These are phyloP conservation scores for Gamsiella multidivaricata DNA, from an alignment of 192 early-diverging fungal genomes.

Conservation along the genomic window DNA sequence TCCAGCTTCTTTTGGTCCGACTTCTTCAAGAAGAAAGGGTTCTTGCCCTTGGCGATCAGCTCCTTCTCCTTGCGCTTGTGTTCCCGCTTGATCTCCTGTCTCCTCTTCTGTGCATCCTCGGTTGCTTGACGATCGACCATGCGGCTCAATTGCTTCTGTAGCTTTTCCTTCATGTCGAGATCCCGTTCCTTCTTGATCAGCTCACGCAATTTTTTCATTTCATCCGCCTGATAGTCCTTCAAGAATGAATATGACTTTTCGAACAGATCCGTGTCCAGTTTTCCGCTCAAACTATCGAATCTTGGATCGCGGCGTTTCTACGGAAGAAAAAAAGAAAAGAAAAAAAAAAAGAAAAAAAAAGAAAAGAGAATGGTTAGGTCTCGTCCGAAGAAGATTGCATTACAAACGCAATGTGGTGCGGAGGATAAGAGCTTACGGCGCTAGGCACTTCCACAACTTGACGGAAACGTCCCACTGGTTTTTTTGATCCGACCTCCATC, in stretches of 20 bases:
- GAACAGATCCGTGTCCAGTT: constrained; percentile 92
- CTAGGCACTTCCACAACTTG: constrained; percentile 71
- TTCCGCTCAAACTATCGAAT: constrained; percentile 90
- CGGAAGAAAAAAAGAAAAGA: background rate
- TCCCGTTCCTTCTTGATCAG: constrained; percentile 77
- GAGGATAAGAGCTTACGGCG: constrained; percentile 55
- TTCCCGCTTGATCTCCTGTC: constrained; percentile 75
- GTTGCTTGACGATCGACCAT: constrained; percentile 68
- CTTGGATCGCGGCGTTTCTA: constrained; percentile 91
- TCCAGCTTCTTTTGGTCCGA: constrained; percentile 86
- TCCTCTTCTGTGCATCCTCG: constrained; percentile 61
- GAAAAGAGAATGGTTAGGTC: no score
- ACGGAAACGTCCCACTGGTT: constrained; percentile 76
- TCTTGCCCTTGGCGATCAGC: constrained; percentile 88
- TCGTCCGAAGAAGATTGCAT: no score
- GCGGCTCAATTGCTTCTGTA: constrained; percentile 69
- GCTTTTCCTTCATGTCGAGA: constrained; percentile 63
- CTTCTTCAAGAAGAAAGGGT: constrained; percentile 93
- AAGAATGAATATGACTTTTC: constrained; percentile 93
- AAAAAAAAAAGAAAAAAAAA: background rate
- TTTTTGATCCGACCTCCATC: constrained; percentile 82
- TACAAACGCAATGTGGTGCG: no score
- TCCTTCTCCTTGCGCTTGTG: constrained; percentile 87
- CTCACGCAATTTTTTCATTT: constrained; percentile 75
- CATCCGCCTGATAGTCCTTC: constrained; percentile 78